Conservation (phyloP, 495 filamentous ascomycete genomes). For the Lasiosphaeria miniovina region DNA sequence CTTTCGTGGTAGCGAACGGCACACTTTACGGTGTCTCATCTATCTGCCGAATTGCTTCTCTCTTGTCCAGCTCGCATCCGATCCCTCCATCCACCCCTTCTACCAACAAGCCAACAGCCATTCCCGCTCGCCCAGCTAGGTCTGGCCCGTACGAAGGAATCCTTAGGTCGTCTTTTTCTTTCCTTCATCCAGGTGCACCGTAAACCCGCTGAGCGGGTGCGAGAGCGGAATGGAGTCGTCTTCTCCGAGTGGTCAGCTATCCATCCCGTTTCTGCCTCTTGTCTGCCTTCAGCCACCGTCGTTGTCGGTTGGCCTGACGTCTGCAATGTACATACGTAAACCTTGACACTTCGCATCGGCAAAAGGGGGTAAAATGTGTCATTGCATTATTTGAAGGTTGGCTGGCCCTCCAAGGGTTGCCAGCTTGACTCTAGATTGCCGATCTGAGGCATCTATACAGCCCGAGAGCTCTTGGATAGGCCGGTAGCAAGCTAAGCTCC, state of each 20-base stretch:
- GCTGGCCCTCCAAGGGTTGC: background rate
- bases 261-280: too few relatives aligned
- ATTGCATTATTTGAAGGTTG: conserved; percentile 17
- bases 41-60: background rate
- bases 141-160: too few relatives aligned
- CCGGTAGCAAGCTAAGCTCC: too few relatives aligned
- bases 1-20: background rate
- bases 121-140: too few relatives aligned
- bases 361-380: conserved; percentile 8
- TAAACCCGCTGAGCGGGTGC: too few relatives aligned
- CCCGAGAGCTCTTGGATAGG: too few relatives aligned
- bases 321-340: background rate
- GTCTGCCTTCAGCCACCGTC: too few relatives aligned
- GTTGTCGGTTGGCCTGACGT: conserved; percentile 11
- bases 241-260: too few relatives aligned
- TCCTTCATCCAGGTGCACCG: too few relatives aligned
- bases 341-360: conserved; percentile 3
- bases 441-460: background rate
- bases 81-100: background rate
- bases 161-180: too few relatives aligned
- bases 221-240: too few relatives aligned
- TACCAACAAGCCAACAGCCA: background rate
- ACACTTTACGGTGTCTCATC: background rate
- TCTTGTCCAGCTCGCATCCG: conserved; percentile 1
- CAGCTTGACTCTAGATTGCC: background rate